Conservation (phyloP, 1,139 yeast genomes). For the Blastobotrys capitulatus region DNA sequence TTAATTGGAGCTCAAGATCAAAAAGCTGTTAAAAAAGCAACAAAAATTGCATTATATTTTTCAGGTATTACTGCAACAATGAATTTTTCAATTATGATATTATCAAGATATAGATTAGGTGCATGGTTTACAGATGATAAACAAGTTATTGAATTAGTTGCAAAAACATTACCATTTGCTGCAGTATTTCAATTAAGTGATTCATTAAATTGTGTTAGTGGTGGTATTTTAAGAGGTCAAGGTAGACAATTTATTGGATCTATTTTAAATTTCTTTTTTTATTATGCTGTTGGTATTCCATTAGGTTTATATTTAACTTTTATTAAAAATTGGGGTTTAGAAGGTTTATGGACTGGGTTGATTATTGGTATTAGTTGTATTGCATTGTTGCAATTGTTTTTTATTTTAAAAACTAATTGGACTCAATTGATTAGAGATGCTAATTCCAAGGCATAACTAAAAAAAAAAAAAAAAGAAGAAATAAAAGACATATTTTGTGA, state of each 20-base stretch:
- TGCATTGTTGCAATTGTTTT: conserved; percentile 7
- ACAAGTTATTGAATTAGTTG: conserved; percentile 47
- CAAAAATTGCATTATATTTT: conserved; percentile 53
- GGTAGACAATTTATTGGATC: conserved; percentile 87
- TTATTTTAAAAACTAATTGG: conserved; percentile 10
- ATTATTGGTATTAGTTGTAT: conserved; percentile 43
- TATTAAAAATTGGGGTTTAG: conserved; percentile 46
- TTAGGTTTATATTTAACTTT: conserved; percentile 63
- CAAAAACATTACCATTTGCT: conserved; percentile 64
- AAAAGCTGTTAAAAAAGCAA: conserved; percentile 57
- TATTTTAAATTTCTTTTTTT: conserved; percentile 63
- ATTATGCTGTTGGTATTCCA: conserved; percentile 70
- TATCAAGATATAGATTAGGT: conserved; percentile 55
- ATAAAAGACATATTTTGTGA: no score
- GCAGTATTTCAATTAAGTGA: conserved; percentile 74
- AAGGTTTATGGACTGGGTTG: conserved; percentile 80
- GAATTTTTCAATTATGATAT: conserved; percentile 50
- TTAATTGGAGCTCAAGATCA: conserved; percentile 76
- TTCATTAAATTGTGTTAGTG: conserved; percentile 73
- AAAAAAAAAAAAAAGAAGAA: no score
- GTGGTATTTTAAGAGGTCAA: conserved; percentile 81
- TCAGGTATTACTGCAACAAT: conserved; percentile 51
- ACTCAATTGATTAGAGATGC: conserved; percentile 33
- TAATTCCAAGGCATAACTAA: not conserved
- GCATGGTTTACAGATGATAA: conserved; percentile 58